Conservation (phyloP, 2,329 filamentous ascomycete genomes). For the Chaetomiaceae sp. region DNA sequence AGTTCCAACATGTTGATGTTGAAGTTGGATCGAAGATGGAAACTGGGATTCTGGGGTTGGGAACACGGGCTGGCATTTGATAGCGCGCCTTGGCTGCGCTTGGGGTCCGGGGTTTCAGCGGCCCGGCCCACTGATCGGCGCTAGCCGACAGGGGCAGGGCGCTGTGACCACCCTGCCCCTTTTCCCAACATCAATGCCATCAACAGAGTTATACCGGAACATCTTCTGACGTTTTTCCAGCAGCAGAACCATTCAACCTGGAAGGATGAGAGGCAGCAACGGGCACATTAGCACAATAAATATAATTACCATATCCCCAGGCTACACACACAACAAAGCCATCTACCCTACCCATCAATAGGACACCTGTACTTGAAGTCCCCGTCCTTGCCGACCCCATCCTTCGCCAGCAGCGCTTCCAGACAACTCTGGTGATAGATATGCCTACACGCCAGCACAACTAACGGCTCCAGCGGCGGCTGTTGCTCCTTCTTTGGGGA, state of each 20-base stretch:
- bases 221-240: no score
- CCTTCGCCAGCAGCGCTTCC: constrained; percentile 57
- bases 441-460: constrained; percentile 66
- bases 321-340: constrained; percentile 10
- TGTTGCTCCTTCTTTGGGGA: constrained; percentile 39
- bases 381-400: constrained; percentile 40
- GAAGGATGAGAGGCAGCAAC: no score
- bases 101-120: not conserved
- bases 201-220: no score
- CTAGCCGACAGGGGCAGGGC: not conserved
- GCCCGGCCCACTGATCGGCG: constrained; percentile 5
- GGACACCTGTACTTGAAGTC: constrained; percentile 56
- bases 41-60: no score
- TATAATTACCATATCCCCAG: not conserved
- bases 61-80: no score
- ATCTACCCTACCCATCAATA: constrained; percentile 45
- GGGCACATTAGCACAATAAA: no score
- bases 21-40: not conserved
- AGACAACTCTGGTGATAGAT: constrained; percentile 66
- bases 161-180: not conserved
- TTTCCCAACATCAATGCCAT: not conserved
- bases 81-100: no score
- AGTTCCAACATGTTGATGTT: not conserved
- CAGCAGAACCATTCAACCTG: no score
- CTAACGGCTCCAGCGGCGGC: constrained; percentile 55